Base-by-base conservation (phyloP, 1,139 yeast genomes). In the Yamadazyma blattariae region DNA sequence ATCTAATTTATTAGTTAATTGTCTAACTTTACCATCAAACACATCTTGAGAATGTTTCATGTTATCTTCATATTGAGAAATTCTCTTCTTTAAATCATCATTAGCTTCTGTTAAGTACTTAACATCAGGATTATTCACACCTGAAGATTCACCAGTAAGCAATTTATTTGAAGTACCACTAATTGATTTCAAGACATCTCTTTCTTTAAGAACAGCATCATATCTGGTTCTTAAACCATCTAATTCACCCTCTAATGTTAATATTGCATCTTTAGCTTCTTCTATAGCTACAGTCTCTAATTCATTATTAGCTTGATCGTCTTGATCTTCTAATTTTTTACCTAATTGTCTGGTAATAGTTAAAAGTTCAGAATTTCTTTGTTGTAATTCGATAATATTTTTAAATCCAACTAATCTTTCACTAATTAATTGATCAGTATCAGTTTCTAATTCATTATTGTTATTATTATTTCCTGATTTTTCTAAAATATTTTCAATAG, bases 251-350 rank as follows among this genome's bases (percentile, higher is more conserved):
- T 85, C 81, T 36, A 90, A 64, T 2, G 79, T 71, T 25, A 76
- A 57, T 29, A 90, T 83, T 1, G 95, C 92, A 31, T 80, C 80
- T 40, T 79, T 79, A 3, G 96, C 96, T 45, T 83, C 94, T 34
- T 71, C 73, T 8, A 82, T 68, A 1, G 84, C 85, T 9, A 70
- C 64, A n/a, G 75, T 70, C 50, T 80, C 87, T 24, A 75, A 48
- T 12, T 52, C 61, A 34, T 50, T 55, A 12, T 63, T 61, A 26
- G 68, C 68, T 40, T 72, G 58, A 37, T 62, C 66, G 29, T 71
- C 69, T 36, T 67, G 62, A 4, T 65, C 56, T 52, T 90, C 97
- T 45, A 89, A 66, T 49, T 77, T 75, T 31, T 71, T 67, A 9
- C 92, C 90, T 22, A 90, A 66, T 35, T 76, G 77, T 41, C 97